phyloP scores from a whole-genome alignment of 2,329 filamentous ascomycete genomes.

The Westerdykella ornata region DNA sequence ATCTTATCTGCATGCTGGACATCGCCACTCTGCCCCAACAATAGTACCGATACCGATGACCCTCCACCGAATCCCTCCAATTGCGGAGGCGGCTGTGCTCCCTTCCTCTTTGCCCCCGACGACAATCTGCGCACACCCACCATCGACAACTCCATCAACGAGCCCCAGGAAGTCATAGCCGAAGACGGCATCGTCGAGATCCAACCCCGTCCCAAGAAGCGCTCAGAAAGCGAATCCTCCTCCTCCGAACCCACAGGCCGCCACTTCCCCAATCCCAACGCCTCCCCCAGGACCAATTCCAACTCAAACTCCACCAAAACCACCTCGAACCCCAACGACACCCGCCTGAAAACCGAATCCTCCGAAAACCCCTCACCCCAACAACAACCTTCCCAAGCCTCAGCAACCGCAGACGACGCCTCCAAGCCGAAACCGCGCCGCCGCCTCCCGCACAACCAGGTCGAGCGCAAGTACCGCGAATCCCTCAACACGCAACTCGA shows the following conservation, averaged over 20 bases:
- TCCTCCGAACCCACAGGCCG: constrained; percentile 29
- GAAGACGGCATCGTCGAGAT: constrained; percentile 36
- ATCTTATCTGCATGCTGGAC: constrained; percentile 39
- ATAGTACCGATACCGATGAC: constrained; percentile 33
- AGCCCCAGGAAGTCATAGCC: constrained; percentile 27
- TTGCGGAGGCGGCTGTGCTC: constrained; percentile 37
- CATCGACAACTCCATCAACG: constrained; percentile 22
- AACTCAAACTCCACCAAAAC: constrained; percentile 7
- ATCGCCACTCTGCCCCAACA: constrained; percentile 38
- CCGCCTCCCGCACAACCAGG: constrained; percentile 41
- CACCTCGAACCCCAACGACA: constrained; percentile 10
- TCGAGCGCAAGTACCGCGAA: constrained; percentile 44
- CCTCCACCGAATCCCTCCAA: constrained; percentile 37
- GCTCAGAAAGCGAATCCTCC: constrained; percentile 29
- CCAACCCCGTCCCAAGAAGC: constrained; percentile 30
- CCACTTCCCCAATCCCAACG: constrained; percentile 14
- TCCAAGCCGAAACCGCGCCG: constrained; percentile 31
- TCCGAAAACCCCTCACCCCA: constrained; percentile 21
- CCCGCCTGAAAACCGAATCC: constrained; percentile 29
- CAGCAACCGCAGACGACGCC: constrained; percentile 12
- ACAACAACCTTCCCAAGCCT: constrained; percentile 18
- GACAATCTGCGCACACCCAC: constrained; percentile 26
- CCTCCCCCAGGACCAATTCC: no score
- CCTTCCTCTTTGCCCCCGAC: constrained; percentile 36
- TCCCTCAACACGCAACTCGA: constrained; percentile 44